These are phyloP conservation scores for Cystobasidium tubakii DNA, from an alignment of 768 basidiomycete species.

Conservation along the genomic window DNA sequence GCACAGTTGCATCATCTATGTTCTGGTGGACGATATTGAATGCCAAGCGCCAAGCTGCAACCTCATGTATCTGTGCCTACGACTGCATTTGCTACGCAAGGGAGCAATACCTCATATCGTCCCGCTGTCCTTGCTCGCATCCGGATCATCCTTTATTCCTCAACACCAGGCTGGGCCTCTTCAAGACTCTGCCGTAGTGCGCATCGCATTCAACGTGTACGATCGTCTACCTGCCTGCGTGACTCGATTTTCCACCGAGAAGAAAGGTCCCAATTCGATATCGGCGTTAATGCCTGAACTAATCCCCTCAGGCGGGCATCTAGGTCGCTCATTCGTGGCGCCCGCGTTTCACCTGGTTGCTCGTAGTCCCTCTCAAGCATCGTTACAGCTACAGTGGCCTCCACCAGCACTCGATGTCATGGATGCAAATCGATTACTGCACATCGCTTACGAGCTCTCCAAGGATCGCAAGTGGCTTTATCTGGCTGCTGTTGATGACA, in stretches of 20 bases:
- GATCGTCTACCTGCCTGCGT: slow-evolving; percentile 57
- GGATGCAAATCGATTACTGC: slow-evolving; percentile 62
- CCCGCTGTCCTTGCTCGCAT: slow-evolving; percentile 5
- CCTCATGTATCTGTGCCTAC: slow-evolving; percentile 63
- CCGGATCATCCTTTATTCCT: background rate
- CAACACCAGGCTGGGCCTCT: background rate
- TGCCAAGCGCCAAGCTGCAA: slow-evolving; percentile 54
- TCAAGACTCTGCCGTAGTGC: slow-evolving; percentile 49
- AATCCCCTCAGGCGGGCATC: slow-evolving; percentile 53
- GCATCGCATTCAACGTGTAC: slow-evolving; percentile 63
- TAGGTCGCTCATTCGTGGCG: background rate
- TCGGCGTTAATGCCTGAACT: background rate
- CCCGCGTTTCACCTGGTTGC: slow-evolving; percentile 48
- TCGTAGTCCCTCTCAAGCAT: slow-evolving; percentile 51
- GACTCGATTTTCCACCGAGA: background rate
- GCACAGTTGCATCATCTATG: slow-evolving; percentile 29
- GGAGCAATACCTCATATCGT: slow-evolving; percentile 44
- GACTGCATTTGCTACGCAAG: slow-evolving; percentile 59
- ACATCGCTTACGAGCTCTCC: slow-evolving; percentile 67
- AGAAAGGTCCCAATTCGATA: background rate
- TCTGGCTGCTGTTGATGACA: slow-evolving; percentile 67
- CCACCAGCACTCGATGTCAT: slow-evolving; percentile 55
- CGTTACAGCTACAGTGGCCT: slow-evolving; percentile 52
- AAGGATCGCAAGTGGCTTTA: slow-evolving; percentile 69
- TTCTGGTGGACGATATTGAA: slow-evolving; percentile 57